A percentile compares a stretch with the other conserved stretches of the same genome.
phyloP scores from a whole-genome alignment of 305 asterid genomes.

The Rubia occidens region DNA sequence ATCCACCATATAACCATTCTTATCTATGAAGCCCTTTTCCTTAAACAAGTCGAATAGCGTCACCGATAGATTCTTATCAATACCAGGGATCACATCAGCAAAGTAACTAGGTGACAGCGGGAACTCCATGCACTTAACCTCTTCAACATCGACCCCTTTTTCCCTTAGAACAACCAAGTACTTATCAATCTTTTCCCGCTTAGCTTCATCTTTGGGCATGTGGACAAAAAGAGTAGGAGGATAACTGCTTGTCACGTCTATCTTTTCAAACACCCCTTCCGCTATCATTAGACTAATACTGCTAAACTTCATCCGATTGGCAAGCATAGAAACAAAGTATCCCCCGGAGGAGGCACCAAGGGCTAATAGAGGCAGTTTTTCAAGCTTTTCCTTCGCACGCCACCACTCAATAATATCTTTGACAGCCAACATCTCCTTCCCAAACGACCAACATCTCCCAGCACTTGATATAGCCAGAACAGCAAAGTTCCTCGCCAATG shows the following conservation, averaged over 20 bases:
- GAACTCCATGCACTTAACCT: slow-evolving; percentile 64
- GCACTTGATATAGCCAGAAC: slow-evolving; percentile 69
- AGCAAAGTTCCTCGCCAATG: slow-evolving; percentile 63
- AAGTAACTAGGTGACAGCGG: slow-evolving; percentile 55
- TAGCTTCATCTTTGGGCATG: slow-evolving; percentile 85
- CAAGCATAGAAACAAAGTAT: slow-evolving; percentile 72
- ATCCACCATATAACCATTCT: slow-evolving; percentile 70
- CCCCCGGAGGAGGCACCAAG: slow-evolving; percentile 97
- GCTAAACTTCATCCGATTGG: slow-evolving; percentile 40
- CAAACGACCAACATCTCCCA: slow-evolving; percentile 72
- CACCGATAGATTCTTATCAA: slow-evolving; percentile 38
- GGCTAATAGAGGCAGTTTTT: slow-evolving; percentile 60
- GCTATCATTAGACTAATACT: slow-evolving; percentile 67
- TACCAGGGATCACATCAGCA: slow-evolving; percentile 56
- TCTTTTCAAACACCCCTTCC: slow-evolving; percentile 63
- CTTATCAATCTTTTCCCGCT: slow-evolving; percentile 48
- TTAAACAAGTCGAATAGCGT: slow-evolving; percentile 41
- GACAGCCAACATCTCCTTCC: slow-evolving; percentile 47
- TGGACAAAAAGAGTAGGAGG: slow-evolving; percentile 86
- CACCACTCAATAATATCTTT: slow-evolving; percentile 61
- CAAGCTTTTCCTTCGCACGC: slow-evolving; percentile 44
- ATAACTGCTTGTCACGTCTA: slow-evolving; percentile 41
- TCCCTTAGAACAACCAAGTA: slow-evolving; percentile 43
- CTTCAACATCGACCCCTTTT: slow-evolving; percentile 57
- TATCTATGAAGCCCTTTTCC: slow-evolving; percentile 58